Conservation (phyloP, 768 basidiomycete genomes). For the Mycena indigotica region DNA sequence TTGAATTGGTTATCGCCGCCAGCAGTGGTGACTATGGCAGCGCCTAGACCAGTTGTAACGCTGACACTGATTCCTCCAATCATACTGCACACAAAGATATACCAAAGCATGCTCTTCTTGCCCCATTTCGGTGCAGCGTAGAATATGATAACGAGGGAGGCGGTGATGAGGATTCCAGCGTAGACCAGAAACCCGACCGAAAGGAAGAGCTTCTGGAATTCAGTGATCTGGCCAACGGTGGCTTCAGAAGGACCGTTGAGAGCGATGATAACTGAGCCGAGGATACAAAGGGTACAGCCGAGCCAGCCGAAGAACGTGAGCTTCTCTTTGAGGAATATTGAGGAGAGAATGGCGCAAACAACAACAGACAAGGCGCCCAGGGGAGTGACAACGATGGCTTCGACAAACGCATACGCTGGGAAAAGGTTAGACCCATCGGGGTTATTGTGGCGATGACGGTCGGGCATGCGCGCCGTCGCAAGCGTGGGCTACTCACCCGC, state of each 20-base stretch:
- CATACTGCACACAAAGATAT: slow-evolving; percentile 92
- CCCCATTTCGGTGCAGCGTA: slow-evolving; percentile 85
- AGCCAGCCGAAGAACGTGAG: slow-evolving; percentile 97
- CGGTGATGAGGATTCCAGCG: slow-evolving; percentile 60
- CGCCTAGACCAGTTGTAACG: slow-evolving; percentile 91
- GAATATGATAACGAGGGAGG: slow-evolving; percentile 72
- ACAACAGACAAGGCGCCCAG: slow-evolving; percentile 97
- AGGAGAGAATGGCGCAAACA: slow-evolving; percentile 89
- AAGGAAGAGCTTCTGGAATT: slow-evolving; percentile 80
- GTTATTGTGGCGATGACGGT: background rate
- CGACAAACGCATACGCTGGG: slow-evolving; percentile 83
- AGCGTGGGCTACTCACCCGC: slow-evolving; percentile 54
- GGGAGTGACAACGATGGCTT: slow-evolving; percentile 95
- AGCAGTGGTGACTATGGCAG: slow-evolving; percentile 82
- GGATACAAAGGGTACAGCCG: slow-evolving; percentile 87
- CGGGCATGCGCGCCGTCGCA: background rate
- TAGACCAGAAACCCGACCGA: slow-evolving; percentile 81
- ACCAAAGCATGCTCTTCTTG: slow-evolving; percentile 92
- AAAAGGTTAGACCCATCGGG: slow-evolving; percentile 4
- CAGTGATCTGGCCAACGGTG: slow-evolving; percentile 65
- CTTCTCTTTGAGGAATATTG: slow-evolving; percentile 89
- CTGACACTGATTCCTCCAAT: slow-evolving; percentile 95
- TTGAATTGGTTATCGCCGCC: slow-evolving; percentile 89
- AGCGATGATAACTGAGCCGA: slow-evolving; percentile 88
- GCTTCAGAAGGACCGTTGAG: slow-evolving; percentile 74